These are phyloP conservation scores for Drechslera avenae DNA, from an alignment of 2,329 filamentous ascomycete genomes.

Conservation along the genomic window DNA sequence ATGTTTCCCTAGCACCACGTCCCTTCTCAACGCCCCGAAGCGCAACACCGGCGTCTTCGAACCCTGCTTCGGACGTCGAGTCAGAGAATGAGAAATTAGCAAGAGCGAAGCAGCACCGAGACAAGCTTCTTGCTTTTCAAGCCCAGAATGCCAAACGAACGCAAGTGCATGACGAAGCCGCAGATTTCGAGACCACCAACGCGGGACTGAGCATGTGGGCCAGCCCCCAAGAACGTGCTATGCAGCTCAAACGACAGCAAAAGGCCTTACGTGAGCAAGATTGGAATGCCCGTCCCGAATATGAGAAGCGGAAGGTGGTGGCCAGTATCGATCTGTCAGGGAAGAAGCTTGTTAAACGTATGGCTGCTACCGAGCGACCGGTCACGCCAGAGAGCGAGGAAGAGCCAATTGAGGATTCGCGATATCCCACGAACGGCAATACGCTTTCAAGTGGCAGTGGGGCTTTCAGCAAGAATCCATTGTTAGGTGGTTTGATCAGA, in stretches of 20 bases:
- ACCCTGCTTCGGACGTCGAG: conserved; percentile 46
- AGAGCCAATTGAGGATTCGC: conserved; percentile 47
- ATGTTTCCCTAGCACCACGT: conserved; percentile 65
- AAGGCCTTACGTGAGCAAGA: conserved; percentile 83
- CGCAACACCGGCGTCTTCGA: conserved; percentile 42
- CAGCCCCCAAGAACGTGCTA: conserved; percentile 78
- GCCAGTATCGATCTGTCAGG: conserved; percentile 83
- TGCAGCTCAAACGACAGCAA: conserved; percentile 84
- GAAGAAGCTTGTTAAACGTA: conserved; percentile 75
- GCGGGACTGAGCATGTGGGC: conserved; percentile 78
- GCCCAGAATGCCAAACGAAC: conserved; percentile 84
- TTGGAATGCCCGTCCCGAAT: conserved; percentile 82
- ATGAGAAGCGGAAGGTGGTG: conserved; percentile 84
- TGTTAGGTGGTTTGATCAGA: conserved; percentile 68
- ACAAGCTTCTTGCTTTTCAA: conserved; percentile 81
- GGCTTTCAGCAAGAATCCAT: conserved; percentile 71
- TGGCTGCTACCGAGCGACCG: conserved; percentile 65
- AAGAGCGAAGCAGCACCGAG: conserved; percentile 77
- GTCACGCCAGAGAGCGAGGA: conserved; percentile 58
- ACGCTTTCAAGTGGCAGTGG: conserved; percentile 51
- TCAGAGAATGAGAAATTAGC: conserved; percentile 65
- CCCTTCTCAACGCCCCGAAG: conserved; percentile 59
- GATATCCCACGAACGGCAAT: conserved; percentile 31
- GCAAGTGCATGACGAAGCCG: conserved; percentile 83
- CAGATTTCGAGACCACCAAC: conserved; percentile 69